Percentiles rank a stretch among this genome's conserved stretches.
Evolutionary conservation across 345 rosid genomes (phyloP).

Genomic region (Eutrema heterophyllum): DNA sequence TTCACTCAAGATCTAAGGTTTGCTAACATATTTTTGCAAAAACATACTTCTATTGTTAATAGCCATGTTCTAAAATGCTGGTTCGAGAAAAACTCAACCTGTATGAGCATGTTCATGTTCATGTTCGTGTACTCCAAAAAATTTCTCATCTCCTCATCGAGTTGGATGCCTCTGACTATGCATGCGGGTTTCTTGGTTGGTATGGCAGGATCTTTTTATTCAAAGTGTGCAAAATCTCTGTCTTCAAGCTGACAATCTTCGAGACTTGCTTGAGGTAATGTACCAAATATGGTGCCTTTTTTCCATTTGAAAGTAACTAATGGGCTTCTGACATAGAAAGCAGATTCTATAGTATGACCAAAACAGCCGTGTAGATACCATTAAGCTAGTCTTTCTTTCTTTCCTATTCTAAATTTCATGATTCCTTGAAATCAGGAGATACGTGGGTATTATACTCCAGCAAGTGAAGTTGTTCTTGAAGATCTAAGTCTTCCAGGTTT

Average conservation of each 20-base stretch:
- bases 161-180: slow-evolving; percentile 5
- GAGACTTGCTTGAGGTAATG: slow-evolving; percentile 80
- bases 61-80: neutral
- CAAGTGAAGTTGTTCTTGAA: slow-evolving; percentile 68
- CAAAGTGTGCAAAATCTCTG: slow-evolving; percentile 86
- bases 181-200: slow-evolving; percentile 18
- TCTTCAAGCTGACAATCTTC: slow-evolving; percentile 67
- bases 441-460: slow-evolving; percentile 55
- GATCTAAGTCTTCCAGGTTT: slow-evolving; percentile 84
- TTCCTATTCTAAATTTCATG: slow-evolving; percentile 16
- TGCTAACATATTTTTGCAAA: slow-evolving; percentile 6
- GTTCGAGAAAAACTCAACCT: neutral
- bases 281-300: slow-evolving; percentile 8
- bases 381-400: neutral
- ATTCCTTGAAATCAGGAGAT: slow-evolving; percentile 49
- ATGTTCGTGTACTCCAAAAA: neutral
- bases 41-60: neutral
- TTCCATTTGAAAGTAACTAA: slow-evolving; percentile 8
- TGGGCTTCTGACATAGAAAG: neutral
- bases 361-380: neutral
- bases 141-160: slow-evolving; percentile 12
- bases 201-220: slow-evolving; percentile 80
- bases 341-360: slow-evolving; percentile 3
- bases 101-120: slow-evolving; percentile 4
- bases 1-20: slow-evolving; percentile 94